Conservation (phyloP, 2,329 filamentous ascomycete genomes). For the Ceratocystis eucalypticola region DNA sequence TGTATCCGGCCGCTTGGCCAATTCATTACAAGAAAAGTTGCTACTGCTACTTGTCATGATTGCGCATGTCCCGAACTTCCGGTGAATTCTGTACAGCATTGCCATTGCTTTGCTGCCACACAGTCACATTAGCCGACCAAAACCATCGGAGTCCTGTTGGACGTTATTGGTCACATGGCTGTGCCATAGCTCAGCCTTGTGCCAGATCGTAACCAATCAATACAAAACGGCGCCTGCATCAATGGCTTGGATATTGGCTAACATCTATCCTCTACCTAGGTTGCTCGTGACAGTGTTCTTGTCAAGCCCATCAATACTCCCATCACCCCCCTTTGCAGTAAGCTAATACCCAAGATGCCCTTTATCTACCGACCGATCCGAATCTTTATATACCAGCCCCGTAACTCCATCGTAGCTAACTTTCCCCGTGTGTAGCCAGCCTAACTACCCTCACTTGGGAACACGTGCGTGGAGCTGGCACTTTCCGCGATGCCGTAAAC, state of each 20-base stretch:
- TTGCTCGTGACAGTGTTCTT: constrained; percentile 88
- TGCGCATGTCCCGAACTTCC: not conserved
- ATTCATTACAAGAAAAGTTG: not conserved
- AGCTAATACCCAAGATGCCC: constrained; percentile 24
- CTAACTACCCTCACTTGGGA: constrained; percentile 97
- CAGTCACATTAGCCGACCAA: not conserved
- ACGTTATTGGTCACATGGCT: not conserved
- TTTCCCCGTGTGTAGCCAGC: constrained; percentile 49
- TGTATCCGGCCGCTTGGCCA: not conserved
- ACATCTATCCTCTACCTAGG: constrained; percentile 35
- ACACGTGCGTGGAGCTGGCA: constrained; percentile 92
- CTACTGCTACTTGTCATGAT: not conserved
- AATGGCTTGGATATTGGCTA: not conserved
- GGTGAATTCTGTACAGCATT: not conserved
- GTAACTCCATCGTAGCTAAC: not conserved
- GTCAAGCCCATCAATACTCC: constrained; percentile 98
- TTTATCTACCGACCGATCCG: not conserved
- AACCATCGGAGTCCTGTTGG: not conserved
- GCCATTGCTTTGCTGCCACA: not conserved
- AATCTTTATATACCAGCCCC: constrained; percentile 10
- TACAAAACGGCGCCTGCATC: not conserved
- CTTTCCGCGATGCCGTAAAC: constrained; percentile 91
- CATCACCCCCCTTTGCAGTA: constrained; percentile 97
- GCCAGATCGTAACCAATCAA: not conserved
- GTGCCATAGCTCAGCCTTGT: not conserved